A percentile compares a stretch with the other conserved stretches of the same genome.
Evolutionary conservation across 2,329 filamentous ascomycete genomes (phyloP).

Genomic region (Ceratocystiopsis minuta): DNA sequence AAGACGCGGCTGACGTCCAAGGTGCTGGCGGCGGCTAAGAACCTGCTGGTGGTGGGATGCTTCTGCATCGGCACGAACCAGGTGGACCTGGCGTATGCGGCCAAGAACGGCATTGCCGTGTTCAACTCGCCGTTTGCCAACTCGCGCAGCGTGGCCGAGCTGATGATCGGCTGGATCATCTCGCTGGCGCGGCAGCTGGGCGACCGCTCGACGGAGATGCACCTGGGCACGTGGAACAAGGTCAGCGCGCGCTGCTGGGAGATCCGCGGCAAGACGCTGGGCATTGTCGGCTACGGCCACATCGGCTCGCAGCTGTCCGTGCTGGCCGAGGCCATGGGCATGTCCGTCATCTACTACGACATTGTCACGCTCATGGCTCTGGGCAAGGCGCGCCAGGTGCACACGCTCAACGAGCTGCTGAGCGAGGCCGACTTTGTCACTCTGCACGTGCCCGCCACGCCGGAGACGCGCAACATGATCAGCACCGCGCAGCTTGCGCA

Average conservation of each 20-base stretch:
- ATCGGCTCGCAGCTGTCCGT: conserved; percentile 94
- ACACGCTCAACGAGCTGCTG: conserved; percentile 59
- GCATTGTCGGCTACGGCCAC: conserved; percentile 92
- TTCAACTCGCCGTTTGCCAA: conserved; percentile 99
- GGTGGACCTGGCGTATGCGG: conserved; percentile 71
- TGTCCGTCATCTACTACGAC: conserved; percentile 96
- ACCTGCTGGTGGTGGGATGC: conserved; percentile 87
- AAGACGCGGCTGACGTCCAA: conserved; percentile 87
- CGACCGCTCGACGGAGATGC: conserved; percentile 87
- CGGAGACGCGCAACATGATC: conserved; percentile 89
- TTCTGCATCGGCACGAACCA: conserved; percentile 99
- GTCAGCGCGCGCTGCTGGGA: conserved; percentile 96
- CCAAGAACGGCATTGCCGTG: conserved; percentile 74
- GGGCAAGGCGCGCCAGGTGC: conserved; percentile 71
- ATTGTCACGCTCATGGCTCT: conserved; percentile 86
- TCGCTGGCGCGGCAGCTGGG: conserved; percentile 76
- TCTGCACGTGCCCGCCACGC: conserved; percentile 80
- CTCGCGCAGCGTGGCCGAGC: conserved; percentile 87
- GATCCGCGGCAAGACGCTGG: conserved; percentile 90
- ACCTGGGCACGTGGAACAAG: conserved; percentile 93
- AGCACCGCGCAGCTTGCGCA: conserved; percentile 56
- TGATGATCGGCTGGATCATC: conserved; percentile 91
- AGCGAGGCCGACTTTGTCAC: conserved; percentile 78
- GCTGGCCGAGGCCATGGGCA: conserved; percentile 90
- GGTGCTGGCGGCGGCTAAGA: conserved; percentile 76